Base-by-base conservation (phyloP, 306 rosid genomes). In the Canavalia gladiata region DNA sequence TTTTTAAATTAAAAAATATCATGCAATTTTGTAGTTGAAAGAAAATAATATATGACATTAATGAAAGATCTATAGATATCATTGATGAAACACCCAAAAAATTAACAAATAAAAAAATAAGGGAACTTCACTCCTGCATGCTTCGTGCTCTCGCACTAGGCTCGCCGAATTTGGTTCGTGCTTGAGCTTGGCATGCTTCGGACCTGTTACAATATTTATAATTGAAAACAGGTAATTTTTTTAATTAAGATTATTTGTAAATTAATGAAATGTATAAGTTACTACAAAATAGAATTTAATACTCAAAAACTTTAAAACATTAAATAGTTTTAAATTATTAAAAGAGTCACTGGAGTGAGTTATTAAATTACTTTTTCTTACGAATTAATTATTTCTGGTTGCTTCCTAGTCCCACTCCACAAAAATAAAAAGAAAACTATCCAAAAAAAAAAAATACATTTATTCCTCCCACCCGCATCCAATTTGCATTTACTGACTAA, bases 401-500 rank as follows among this genome's bases (percentile, higher is more conserved):
- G 25, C 25, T 18, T 18, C 25, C 25, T 18, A 18, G 25, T 18
- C 25, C 18, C 6, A 30, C 8, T n/a, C 9, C 9, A 18, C 59
- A n/a, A 42, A 67, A 67, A 42, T n/a, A 68, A 45, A 11, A 5
- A 68, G 0, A 18, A 18, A 18, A 18, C 25, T 18, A 65, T 39
- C 31, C 30, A 4, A 68, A 68, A 28, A 45, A 68, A 28, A 45
- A 18, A 18, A 6, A 46, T 28, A 42, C 28, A 46, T 29, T 69
- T 47, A 18, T 18, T 18, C 25, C 25, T 18, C 25, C 25, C 25
- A 18, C 25, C 25, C 25, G 41, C 41, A 2, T 11, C 25, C 43
- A 12, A 71, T 37, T 72, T 62, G 74, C 67, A 51, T 62, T 29
- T 47, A 35, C 30, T n/a, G 62, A 13, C 7, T 47, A 11, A 46